Evolutionary conservation across 2,329 filamentous ascomycete species (phyloP), one percentile per base, ranked within the genome.

Genomic region (Ceratocystis smalleyi): DNA sequence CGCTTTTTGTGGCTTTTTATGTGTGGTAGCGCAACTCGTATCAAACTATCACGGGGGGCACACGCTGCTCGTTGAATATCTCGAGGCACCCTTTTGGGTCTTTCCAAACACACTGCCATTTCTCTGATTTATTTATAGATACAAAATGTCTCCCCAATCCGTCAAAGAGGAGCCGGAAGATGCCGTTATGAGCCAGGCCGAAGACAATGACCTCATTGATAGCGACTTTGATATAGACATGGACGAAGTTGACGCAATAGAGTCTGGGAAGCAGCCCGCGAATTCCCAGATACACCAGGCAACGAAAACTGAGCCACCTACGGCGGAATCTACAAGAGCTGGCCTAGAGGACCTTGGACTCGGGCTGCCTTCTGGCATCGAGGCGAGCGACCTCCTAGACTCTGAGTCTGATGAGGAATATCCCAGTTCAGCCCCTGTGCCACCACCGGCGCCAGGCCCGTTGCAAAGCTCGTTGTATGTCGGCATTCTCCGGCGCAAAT

Each of bases 391-490:
- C 3, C 68, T 86, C 10, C 78, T 75, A 43, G 81, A 83, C 68
- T 76, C 76, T 19, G 81, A 83, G 55, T 83, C 80, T 1, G 82
- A 85, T 67, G 81, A 83, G 0, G 83, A 86, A 67, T 84, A 85
- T 61, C 78, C 80, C 5, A 60, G 60, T 19, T 43, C 43, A 15
- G 69, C 73, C 32, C 75, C 77, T 45, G 71, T 69, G 2, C 69
- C 70, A 10, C 73, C 73, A 17, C 80, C 64, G 2, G 30, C 45
- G n/a, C 51, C 75, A 68, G 78, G 77, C 43, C 77, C 75, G 0
- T 30, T 64, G 19, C 59, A 61, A 27, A 66, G 62, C 57, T 62
- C 62, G 27, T 66, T 64, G 65, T 66, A 64, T 30, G 59, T 43
- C 17, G 7, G 24, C 22, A 54, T 47, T 43, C 19, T 12, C 12